Percentiles rank a stretch among this genome's conserved stretches.
These are phyloP conservation scores for Intubia oerlemansii DNA, from an alignment of 2,329 filamentous ascomycete genomes.

Conservation along the genomic window DNA sequence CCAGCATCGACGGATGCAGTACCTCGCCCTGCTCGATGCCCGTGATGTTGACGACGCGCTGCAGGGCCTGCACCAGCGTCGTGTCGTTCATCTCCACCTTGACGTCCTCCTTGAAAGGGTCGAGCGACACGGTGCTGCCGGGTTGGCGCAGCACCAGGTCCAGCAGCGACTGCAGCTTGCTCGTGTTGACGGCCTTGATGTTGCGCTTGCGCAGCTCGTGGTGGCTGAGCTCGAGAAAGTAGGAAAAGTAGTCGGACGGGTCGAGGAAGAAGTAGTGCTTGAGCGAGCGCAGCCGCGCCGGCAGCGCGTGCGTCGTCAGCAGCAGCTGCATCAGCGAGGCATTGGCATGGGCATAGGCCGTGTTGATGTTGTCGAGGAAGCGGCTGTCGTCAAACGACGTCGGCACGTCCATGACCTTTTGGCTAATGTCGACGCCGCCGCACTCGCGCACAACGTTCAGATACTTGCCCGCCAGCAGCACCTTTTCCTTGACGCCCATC, in stretches of 20 bases:
- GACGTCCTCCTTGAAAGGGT: constrained; percentile 96
- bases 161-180: constrained; percentile 86
- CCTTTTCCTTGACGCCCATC: constrained; percentile 78
- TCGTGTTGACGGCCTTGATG: constrained; percentile 71
- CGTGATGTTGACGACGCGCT: constrained; percentile 90
- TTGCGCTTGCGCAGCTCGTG: constrained; percentile 88
- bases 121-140: constrained; percentile 77
- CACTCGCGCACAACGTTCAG: constrained; percentile 95
- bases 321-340: constrained; percentile 79
- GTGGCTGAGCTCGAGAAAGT: constrained; percentile 80
- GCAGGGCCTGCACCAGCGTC: constrained; percentile 78
- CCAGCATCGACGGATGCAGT: constrained; percentile 47
- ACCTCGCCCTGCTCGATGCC: constrained; percentile 75
- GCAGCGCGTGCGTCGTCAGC: constrained; percentile 78
- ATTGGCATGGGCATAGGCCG: constrained; percentile 87
- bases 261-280: constrained; percentile 99
- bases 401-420: constrained; percentile 73
- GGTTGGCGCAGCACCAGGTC: constrained; percentile 92
- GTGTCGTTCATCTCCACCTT: constrained; percentile 95
- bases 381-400: constrained; percentile 76
- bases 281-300: constrained; percentile 66
- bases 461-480: constrained; percentile 88
- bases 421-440: constrained; percentile 83
- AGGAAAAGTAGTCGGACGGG: constrained; percentile 92
- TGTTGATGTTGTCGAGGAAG: constrained; percentile 91